Conservation (phyloP, 805 yeast genomes). For the Candida wancherniae region DNA sequence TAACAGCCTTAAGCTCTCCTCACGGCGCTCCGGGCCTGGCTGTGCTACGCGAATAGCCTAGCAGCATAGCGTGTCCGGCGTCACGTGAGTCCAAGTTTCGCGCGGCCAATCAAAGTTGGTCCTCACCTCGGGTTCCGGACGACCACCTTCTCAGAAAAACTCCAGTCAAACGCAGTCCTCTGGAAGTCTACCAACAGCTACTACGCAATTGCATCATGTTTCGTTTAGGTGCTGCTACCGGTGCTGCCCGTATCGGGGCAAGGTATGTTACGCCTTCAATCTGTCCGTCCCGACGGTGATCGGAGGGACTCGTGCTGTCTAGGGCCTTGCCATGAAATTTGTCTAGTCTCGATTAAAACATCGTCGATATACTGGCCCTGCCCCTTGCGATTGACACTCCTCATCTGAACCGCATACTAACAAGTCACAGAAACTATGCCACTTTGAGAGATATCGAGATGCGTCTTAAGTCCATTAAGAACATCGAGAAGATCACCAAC, state of each 20-base stretch:
- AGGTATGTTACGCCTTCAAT: constrained; percentile 55
- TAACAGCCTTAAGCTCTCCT: too few species aligned
- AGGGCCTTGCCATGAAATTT: too few species aligned
- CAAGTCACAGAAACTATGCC: constrained; percentile 77
- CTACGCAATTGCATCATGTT: constrained; percentile 37
- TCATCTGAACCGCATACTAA: constrained; percentile 19
- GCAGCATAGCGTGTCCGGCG: too few species aligned
- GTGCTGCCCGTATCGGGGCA: constrained; percentile 47
- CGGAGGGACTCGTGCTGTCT: too few species aligned
- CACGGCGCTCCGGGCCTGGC: too few species aligned
- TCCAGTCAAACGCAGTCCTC: constrained; percentile 3
- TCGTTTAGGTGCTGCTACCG: constrained; percentile 50
- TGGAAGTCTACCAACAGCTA: constrained; percentile 6
- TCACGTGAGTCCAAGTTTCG: constrained; percentile 13
- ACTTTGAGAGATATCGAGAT: constrained; percentile 97
- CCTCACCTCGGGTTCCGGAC: constrained; percentile 19
- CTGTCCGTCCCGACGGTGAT: too few species aligned
- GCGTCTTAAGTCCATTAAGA: constrained; percentile 96
- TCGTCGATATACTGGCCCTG: too few species aligned
- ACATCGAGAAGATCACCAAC: constrained; percentile 98
- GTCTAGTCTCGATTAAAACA: too few species aligned
- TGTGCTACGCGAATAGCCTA: too few species aligned
- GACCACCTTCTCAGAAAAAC: constrained; percentile 17
- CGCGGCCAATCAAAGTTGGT: constrained; percentile 15
- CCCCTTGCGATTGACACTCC: too few species aligned